Evolutionary conservation across 2,329 filamentous ascomycete genomes (phyloP).

Genomic region (Trichoderma breve): DNA sequence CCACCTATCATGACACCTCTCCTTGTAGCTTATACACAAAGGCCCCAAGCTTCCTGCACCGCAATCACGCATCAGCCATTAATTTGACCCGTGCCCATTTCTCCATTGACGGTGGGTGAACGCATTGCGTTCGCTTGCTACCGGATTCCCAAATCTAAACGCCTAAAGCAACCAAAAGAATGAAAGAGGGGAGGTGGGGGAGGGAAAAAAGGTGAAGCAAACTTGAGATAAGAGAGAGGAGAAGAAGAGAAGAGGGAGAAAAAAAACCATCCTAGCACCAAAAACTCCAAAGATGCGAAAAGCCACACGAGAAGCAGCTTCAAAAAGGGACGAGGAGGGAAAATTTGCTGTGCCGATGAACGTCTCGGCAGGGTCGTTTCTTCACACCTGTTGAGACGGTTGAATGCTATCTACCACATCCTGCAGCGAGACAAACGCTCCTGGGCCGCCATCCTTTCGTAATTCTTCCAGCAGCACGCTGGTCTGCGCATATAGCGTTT

Average conservation of each 20-base stretch:
- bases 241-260: not conserved
- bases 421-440: constrained; percentile 71
- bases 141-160: not conserved
- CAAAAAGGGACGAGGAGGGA: not conserved
- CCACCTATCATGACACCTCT: not conserved
- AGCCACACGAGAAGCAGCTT: not conserved
- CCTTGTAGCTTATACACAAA: not conserved
- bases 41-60: not conserved
- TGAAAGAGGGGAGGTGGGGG: not conserved
- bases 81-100: not conserved
- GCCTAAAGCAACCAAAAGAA: not conserved
- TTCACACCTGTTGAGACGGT: constrained; percentile 31
- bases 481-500: constrained; percentile 83
- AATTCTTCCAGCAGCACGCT: constrained; percentile 81
- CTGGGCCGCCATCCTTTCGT: constrained; percentile 73
- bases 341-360: not conserved
- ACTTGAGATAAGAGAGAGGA: not conserved
- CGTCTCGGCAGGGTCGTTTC: not conserved
- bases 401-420: constrained; percentile 49
- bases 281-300: not conserved
- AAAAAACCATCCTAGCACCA: not conserved
- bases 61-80: not conserved
- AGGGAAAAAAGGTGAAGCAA: not conserved
- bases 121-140: not conserved
- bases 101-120: not conserved